A percentile compares a stretch with the other conserved stretches of the same genome.
phyloP scores from a whole-genome alignment of 495 filamentous ascomycete genomes.

The Penicillium taxi region DNA sequence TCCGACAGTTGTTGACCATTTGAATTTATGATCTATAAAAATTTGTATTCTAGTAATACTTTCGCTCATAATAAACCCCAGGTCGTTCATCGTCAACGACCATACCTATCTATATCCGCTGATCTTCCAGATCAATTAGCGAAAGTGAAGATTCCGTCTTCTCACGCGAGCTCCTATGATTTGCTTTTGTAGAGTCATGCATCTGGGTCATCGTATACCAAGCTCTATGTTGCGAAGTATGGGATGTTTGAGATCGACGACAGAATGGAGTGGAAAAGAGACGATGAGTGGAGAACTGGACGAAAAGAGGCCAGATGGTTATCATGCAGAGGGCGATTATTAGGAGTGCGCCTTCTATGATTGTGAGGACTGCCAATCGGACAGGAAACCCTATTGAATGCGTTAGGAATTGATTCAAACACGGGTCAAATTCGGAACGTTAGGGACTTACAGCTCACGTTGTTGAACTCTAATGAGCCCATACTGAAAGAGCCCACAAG shows the following conservation, averaged over 20 bases:
- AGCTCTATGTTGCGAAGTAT: constrained; percentile 1
- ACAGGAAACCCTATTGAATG: constrained; percentile 14
- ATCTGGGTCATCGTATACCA: constrained; percentile 5
- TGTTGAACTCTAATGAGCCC: neutral
- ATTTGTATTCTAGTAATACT: constrained; percentile 4
- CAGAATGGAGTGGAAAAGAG: constrained; percentile 5
- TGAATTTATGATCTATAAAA: constrained; percentile 2
- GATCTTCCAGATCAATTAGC: constrained; percentile 15
- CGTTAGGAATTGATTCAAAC: neutral
- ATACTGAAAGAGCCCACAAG: constrained; percentile 13
- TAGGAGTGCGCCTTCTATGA: constrained; percentile 17
- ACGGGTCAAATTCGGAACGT: neutral
- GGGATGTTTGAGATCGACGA: neutral
- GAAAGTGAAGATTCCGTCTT: neutral
- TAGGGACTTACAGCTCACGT: constrained; percentile 15
- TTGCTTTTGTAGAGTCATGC: neutral
- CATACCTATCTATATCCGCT: constrained; percentile 6
- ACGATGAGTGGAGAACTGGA: constrained; percentile 3
- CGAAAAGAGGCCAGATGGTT: constrained; percentile 21
- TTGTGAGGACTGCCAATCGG: constrained; percentile 16
- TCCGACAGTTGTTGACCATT: too few relatives aligned
- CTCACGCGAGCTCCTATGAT: neutral
- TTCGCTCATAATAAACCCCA: constrained; percentile 2
- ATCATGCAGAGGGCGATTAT: constrained; percentile 21
- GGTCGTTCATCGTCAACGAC: neutral